These are phyloP conservation scores for Eucalyptus brandiana DNA, from an alignment of 345 rosid genomes.

Conservation along the genomic window DNA sequence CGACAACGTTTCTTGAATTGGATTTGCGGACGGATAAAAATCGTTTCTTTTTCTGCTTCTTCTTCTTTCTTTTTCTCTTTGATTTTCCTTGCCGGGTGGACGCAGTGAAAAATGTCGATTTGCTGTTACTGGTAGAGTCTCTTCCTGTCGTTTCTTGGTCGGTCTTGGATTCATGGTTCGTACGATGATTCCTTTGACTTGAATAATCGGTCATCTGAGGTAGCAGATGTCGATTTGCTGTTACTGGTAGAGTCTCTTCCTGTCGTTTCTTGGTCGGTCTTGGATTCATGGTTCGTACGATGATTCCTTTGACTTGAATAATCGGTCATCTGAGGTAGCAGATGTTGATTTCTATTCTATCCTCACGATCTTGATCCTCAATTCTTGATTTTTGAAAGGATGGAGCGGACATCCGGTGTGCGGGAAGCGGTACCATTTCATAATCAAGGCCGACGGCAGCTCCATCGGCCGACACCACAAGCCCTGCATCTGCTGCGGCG, in stretches of 20 bases:
- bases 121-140: neutral
- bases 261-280: neutral
- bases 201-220: neutral
- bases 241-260: neutral
- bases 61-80: neutral
- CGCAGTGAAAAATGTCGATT: neutral
- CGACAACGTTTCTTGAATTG: neutral
- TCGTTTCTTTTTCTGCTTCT: neutral
- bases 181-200: neutral
- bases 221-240: neutral
- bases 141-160: neutral
- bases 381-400: slow-evolving; percentile 9
- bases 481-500: slow-evolving; percentile 47
- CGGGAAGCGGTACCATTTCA: slow-evolving; percentile 58
- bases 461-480: slow-evolving; percentile 42
- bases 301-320: neutral
- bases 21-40: neutral
- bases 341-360: neutral
- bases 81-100: neutral
- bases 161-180: neutral
- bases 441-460: slow-evolving; percentile 48
- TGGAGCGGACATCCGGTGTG: slow-evolving; percentile 73
- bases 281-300: neutral
- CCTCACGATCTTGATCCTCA: neutral
- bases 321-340: neutral